These are phyloP conservation scores for Licmophora abbreviata DNA, from an alignment of 108 stramenopile genomes.

Conservation along the genomic window DNA sequence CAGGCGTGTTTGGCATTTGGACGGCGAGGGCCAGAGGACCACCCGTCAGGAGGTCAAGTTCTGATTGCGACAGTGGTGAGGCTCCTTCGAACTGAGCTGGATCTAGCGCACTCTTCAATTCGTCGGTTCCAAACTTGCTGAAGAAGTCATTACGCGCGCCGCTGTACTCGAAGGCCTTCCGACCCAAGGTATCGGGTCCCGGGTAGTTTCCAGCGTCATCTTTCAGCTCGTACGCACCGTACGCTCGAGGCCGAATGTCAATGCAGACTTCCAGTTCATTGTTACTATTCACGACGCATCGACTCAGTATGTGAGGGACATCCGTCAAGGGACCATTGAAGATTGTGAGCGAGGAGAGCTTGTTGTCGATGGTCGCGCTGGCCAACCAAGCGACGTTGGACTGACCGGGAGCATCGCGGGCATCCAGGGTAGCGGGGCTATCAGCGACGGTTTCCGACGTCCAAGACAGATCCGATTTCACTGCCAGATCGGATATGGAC, in stretches of 20 bases:
- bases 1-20: constrained; percentile 51
- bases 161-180: constrained; percentile 67
- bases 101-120: constrained; percentile 30
- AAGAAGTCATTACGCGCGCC: constrained; percentile 58
- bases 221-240: constrained; percentile 65
- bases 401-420: constrained; percentile 64
- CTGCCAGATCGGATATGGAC: constrained; percentile 47
- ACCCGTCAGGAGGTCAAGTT: constrained; percentile 52
- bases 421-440: constrained; percentile 36
- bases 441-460: constrained; percentile 12
- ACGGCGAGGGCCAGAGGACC: constrained; percentile 45
- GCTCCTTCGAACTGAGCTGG: constrained; percentile 41
- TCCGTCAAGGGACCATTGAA: constrained; percentile 76
- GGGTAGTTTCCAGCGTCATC: constrained; percentile 60
- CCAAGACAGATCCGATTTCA: constrained; percentile 56
- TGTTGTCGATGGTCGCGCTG: constrained; percentile 24
- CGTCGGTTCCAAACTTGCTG: constrained; percentile 55
- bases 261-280: constrained; percentile 28
- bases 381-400: constrained; percentile 75
- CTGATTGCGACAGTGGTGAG: constrained; percentile 7
- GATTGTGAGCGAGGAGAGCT: constrained; percentile 50
- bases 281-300: constrained; percentile 22
- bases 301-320: constrained; percentile 67
- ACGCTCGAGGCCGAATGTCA: constrained; percentile 71
- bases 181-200: constrained; percentile 63